Base-by-base conservation (phyloP, 2,329 filamentous ascomycete species). In the Leptographium procerum region DNA sequence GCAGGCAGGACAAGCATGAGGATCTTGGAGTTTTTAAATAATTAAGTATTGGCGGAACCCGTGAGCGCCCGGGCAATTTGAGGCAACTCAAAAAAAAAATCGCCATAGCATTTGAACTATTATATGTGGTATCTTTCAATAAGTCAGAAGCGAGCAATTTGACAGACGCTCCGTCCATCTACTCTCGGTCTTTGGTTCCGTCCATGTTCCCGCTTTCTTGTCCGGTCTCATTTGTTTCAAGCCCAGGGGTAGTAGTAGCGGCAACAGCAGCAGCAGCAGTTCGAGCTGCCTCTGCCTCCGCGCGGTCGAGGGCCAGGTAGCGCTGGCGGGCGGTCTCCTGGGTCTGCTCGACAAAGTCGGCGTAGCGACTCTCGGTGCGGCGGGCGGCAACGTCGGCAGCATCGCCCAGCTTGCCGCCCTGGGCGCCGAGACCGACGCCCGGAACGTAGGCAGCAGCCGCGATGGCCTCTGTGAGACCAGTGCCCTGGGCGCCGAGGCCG, bases 401-500 rank as follows among this genome's bases (percentile, higher is more conserved):
- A 69, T 89, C 85, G 14, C 86, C 86, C 43, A 87, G 70, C 65
- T 85, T 85, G n/a, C 83, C 79, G 0, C 85, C 85, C 65, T 85
- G 80, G 1, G 85, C 86, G 0, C 86, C 86, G 19, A 89, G 71
- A 1, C 86, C 86, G 1, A 87, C 86, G 22, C 86, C 86, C 19
- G 84, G 80, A 24, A 81, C 76, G 68, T 89, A 89, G 10, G 84
- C 78, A 56, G 81, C 78, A 14, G 84, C 84, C 33, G 79, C 77
- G 57, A 89, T 81, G 4, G 82, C 83, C 55, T 85, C 80, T 0
- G 81, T 86, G 50, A 81, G 77, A 0, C 86, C 86, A 7, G 77
- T 77, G 7, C 82, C 83, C 52, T 80, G 77, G 0, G 80, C 83
- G 2, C 86, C 86, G 4, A 89, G 73, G 0, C 86, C 85, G 59